These are phyloP conservation scores for Gaertneriomyces semiglobifer DNA, from an alignment of 192 early-diverging fungal genomes.

Conservation along the genomic window DNA sequence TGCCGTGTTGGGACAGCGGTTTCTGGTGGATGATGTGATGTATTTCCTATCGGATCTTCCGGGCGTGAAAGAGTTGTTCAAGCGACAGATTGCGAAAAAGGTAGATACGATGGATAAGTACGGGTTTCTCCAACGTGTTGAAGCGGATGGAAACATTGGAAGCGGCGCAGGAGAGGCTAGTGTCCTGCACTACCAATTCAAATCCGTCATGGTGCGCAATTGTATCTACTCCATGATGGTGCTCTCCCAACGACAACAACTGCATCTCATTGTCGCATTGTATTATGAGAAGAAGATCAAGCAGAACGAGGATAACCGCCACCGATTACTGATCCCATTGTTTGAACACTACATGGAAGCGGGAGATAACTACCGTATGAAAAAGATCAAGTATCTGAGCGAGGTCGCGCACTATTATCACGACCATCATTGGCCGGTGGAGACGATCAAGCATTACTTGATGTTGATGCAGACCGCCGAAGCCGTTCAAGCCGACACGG, in stretches of 20 bases:
- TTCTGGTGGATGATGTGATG: conserved; percentile 50
- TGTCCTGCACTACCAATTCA: conserved; percentile 34
- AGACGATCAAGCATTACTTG: conserved; percentile 47
- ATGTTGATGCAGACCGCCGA: conserved; percentile 29
- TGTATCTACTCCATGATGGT: conserved; percentile 54
- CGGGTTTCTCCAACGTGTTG: conserved; percentile 37
- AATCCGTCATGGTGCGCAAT: conserved; percentile 50
- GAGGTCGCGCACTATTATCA: conserved; percentile 41
- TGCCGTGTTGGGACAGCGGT: conserved; percentile 48
- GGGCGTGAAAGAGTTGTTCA: conserved; percentile 20
- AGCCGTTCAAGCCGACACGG: conserved; percentile 15
- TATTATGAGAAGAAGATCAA: conserved; percentile 44
- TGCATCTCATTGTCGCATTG: conserved; percentile 41
- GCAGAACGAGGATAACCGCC: conserved; percentile 26
- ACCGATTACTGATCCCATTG: conserved; percentile 41
- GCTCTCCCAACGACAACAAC: conserved; percentile 44
- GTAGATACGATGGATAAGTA: conserved; percentile 47
- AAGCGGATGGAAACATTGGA: conserved; percentile 20
- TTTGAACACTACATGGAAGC: conserved; percentile 51
- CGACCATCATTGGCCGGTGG: conserved; percentile 36
- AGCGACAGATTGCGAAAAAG: conserved; percentile 19
- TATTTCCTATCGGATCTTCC: conserved; percentile 36
- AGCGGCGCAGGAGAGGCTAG: neutral
- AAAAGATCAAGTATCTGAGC: conserved; percentile 45
- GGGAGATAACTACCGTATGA: conserved; percentile 29